Evolutionary conservation across 495 filamentous ascomycete genomes (phyloP), one percentile per base, ranked within the genome.

Genomic region (Rhizodiscina lignyota): DNA sequence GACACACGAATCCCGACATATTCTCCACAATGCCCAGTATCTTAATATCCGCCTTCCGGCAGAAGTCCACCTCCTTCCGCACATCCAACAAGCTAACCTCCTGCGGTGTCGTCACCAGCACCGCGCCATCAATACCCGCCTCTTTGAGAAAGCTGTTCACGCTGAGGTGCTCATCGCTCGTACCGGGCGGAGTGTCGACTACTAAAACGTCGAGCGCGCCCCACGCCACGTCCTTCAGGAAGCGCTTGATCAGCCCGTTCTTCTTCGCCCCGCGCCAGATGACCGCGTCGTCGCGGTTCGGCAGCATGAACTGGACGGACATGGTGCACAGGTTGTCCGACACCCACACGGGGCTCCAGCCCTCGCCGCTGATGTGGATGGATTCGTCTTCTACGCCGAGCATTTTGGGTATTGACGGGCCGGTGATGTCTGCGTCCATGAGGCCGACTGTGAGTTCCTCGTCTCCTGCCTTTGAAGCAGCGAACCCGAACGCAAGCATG

Each of bases 231-330:
- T 97, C 91, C 56, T 87, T 91, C 18, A 97, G 49, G 47, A 97
- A 97, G 56, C 86, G 79, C 61, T 96, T 97, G 51, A 97, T 96
- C 38, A 97, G 54, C 1, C 89, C 89, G 48, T 94, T 97, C 69
- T 96, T 97, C 67, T 96, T 97, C 3, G 91, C 79, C 0, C 89
- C 89, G 19, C 87, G 66, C 91, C 89, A 97, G 39, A 97, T 96
- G 10, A 96, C 74, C 2, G 89, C 91, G 41, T 89, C 83, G 48
- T 96, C 89, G 3, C 79, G 63, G 38, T 81, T 81, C 0, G 89
- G 89, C 22, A 97, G 63, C 86, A 97, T 89, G 52, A 96, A 96
- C 55, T 96, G 89, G 43, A 97, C 78, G 36, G 77, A 84, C 89
- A 96, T 97, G 21, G 87, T 83, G 1, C 75, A 78, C 24, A 97